phyloP scores from a whole-genome alignment of 257 asterid species.

The Sherardia arvensis region DNA sequence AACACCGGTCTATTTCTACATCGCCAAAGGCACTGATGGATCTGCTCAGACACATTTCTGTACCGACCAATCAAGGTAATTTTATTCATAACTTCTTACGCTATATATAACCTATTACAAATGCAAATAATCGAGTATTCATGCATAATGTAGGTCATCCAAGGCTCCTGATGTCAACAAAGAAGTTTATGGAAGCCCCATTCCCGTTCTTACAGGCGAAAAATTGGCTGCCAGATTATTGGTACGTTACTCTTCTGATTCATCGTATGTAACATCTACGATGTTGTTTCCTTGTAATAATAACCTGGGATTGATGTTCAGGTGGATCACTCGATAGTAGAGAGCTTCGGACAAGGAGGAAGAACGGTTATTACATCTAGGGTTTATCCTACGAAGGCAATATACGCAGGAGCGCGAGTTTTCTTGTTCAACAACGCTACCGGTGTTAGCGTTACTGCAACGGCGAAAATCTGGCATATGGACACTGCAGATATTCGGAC shows the following conservation, averaged over 20 bases:
- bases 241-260: conserved; percentile 31
- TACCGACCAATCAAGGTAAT: conserved; percentile 68
- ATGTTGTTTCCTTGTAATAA: not conserved
- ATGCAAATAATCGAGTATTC: not conserved
- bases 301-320: not conserved
- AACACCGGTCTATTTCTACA: conserved; percentile 69
- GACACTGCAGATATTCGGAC: conserved; percentile 43
- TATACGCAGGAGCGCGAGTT: conserved; percentile 40
- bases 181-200: conserved; percentile 62
- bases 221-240: conserved; percentile 42
- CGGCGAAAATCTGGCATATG: conserved; percentile 66
- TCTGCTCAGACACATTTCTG: conserved; percentile 50
- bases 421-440: conserved; percentile 86
- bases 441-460: conserved; percentile 37
- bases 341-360: conserved; percentile 92
- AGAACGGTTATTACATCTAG: conserved; percentile 66
- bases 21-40: conserved; percentile 41
- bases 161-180: conserved; percentile 50
- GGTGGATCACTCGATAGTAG: conserved; percentile 89
- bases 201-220: conserved; percentile 67
- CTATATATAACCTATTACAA: no score
- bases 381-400: conserved; percentile 70
- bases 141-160: conserved; percentile 50
- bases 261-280: no score
- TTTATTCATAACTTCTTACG: not conserved